Evolutionary conservation across 2,329 filamentous ascomycete genomes (phyloP).

Genomic region (Cyphellophora attinorum): DNA sequence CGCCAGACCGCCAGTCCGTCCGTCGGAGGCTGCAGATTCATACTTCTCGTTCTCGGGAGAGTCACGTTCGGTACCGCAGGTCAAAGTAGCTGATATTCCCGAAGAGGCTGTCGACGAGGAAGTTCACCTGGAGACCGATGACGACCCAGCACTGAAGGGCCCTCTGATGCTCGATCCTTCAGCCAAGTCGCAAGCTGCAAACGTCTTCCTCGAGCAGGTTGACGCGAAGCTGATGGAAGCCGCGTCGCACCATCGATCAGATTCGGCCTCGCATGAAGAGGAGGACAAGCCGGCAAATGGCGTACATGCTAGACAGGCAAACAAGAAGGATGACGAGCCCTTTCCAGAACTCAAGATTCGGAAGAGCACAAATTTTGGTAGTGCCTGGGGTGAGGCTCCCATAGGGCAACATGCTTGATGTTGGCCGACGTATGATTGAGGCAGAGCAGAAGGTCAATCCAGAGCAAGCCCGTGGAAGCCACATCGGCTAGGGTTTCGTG

Average conservation of each 20-base stretch:
- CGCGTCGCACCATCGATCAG: constrained; percentile 18
- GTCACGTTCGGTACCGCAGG: constrained; percentile 1
- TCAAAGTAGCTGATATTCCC: background rate
- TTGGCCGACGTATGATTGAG: too few relatives aligned
- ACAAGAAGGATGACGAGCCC: constrained; percentile 11
- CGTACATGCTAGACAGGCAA: constrained; percentile 24
- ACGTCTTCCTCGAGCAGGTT: constrained; percentile 30
- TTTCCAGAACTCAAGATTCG: constrained; percentile 28
- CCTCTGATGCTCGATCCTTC: constrained; percentile 33
- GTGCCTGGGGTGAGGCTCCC: constrained; percentile 36
- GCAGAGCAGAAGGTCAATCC: too few relatives aligned
- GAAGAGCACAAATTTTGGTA: constrained; percentile 38
- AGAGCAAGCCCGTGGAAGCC: too few relatives aligned
- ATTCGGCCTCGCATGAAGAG: constrained; percentile 13
- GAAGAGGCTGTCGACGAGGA: constrained; percentile 9
- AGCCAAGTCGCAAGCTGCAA: constrained; percentile 26
- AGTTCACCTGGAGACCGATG: constrained; percentile 21
- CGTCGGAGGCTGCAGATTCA: constrained; percentile 28
- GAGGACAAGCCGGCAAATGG: constrained; percentile 1
- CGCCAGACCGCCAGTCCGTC: constrained; percentile 20
- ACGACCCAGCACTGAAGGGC: constrained; percentile 34
- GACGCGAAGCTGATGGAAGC: constrained; percentile 34
- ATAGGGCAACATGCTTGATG: too few relatives aligned
- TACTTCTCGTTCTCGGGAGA: constrained; percentile 25
- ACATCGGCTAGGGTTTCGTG: too few relatives aligned